Conservation (phyloP, 345 rosid genomes). For the Populus simonii region DNA sequence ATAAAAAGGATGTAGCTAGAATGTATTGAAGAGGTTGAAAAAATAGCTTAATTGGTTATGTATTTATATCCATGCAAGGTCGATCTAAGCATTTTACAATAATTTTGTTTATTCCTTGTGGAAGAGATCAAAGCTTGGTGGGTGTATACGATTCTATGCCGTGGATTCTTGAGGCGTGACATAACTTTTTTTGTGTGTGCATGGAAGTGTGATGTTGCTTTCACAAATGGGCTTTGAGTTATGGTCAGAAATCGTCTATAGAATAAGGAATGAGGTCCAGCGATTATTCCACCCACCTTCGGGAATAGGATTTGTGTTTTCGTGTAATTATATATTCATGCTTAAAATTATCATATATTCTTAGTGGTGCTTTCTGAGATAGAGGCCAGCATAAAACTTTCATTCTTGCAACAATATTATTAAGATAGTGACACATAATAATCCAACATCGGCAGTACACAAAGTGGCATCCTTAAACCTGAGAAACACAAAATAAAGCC, state of each 20-base stretch:
- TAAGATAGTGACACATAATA: neutral
- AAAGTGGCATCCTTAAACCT: neutral
- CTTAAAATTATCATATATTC: neutral
- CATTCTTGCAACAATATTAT: neutral
- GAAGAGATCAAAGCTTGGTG: neutral
- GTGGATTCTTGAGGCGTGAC: conserved; percentile 3
- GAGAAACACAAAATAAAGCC: neutral
- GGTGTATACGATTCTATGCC: conserved; percentile 5
- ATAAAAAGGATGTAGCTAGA: neutral
- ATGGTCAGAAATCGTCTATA: conserved; percentile 2
- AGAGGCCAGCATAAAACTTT: neutral
- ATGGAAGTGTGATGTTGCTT: conserved; percentile 18
- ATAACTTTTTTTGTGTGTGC: neutral
- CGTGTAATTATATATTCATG: neutral
- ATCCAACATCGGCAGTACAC: neutral
- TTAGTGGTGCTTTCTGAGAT: neutral
- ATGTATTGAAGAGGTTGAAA: neutral
- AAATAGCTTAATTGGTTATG: neutral
- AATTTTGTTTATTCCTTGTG: neutral
- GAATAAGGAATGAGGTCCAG: conserved; percentile 28
- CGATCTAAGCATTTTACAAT: neutral
- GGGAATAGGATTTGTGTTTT: neutral
- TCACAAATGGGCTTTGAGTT: neutral
- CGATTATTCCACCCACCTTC: conserved; percentile 21
- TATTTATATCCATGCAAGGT: conserved; percentile 8